Evolutionary conservation across 1,139 yeast genomes (phyloP).

Genomic region (Candida gigantensis): DNA sequence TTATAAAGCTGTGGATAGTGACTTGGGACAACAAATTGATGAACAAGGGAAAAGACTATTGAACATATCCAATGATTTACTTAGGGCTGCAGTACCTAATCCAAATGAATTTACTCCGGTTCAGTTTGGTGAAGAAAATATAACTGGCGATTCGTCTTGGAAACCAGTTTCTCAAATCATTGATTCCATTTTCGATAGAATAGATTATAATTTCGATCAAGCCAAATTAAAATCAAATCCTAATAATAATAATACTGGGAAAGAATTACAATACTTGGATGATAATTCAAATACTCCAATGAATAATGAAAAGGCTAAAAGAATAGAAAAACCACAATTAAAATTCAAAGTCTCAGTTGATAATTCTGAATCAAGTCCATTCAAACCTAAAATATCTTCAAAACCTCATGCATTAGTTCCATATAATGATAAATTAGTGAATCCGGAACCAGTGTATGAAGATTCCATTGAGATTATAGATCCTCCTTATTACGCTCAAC

Average conservation of each 20-base stretch:
- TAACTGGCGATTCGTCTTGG: conserved; percentile 51
- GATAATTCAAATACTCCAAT: conserved; percentile 15
- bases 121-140: conserved; percentile 40
- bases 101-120: conserved; percentile 23
- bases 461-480: conserved; percentile 39
- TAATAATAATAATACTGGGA: conserved; percentile 1
- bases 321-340: conserved; percentile 71
- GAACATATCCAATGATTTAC: conserved; percentile 53
- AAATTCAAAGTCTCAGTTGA: conserved; percentile 60
- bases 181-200: conserved; percentile 73
- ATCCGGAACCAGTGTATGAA: conserved; percentile 27
- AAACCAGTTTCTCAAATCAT: conserved; percentile 58
- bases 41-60: conserved; percentile 47
- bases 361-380: conserved; percentile 70
- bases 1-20: conserved; percentile 64
- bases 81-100: conserved; percentile 30
- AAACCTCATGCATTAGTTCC: conserved; percentile 73
- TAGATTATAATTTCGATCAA: conserved; percentile 62
- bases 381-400: conserved; percentile 64
- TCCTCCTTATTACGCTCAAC: conserved; percentile 74
- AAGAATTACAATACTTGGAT: conserved; percentile 14
- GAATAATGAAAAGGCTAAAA: conserved; percentile 28
- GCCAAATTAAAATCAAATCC: conserved; percentile 12
- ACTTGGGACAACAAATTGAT: conserved; percentile 45
- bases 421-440: conserved; percentile 48